phyloP scores from a whole-genome alignment of 2,329 filamentous ascomycete species.

The Neofusicoccum cordaticola region DNA sequence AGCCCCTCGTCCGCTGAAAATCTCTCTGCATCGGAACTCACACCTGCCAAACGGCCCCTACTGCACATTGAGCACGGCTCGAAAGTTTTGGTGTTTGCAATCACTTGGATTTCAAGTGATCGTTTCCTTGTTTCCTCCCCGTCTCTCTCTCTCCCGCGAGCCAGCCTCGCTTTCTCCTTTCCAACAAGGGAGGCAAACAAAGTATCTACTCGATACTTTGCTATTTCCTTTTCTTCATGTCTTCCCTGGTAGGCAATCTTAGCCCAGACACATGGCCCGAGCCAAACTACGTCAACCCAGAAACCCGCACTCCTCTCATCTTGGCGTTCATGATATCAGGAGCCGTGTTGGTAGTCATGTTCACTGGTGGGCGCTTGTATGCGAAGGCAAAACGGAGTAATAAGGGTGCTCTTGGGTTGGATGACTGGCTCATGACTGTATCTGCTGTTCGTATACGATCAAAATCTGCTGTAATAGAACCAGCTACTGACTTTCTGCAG shows the following conservation, averaged over 20 bases:
- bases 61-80: neutral
- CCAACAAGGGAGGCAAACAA: neutral
- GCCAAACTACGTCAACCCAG: slow-evolving; percentile 31
- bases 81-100: neutral
- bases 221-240: slow-evolving; percentile 7
- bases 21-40: neutral
- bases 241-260: slow-evolving; percentile 5
- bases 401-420: slow-evolving; percentile 25
- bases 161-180: neutral
- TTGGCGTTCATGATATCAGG: slow-evolving; percentile 26
- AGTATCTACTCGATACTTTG: neutral
- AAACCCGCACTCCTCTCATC: slow-evolving; percentile 24
- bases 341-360: slow-evolving; percentile 20
- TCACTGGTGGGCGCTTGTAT: slow-evolving; percentile 19
- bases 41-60: neutral
- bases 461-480: too few species aligned
- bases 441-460: slow-evolving; percentile 23
- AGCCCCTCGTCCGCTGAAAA: neutral
- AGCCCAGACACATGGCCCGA: slow-evolving; percentile 22
- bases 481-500: neutral
- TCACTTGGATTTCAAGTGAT: slow-evolving; percentile 6
- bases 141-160: neutral
- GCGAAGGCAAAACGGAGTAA: slow-evolving; percentile 26
- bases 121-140: neutral
- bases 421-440: slow-evolving; percentile 29